Conservation (phyloP, 2,329 filamentous ascomycete genomes). For the Exophiala sp. region DNA sequence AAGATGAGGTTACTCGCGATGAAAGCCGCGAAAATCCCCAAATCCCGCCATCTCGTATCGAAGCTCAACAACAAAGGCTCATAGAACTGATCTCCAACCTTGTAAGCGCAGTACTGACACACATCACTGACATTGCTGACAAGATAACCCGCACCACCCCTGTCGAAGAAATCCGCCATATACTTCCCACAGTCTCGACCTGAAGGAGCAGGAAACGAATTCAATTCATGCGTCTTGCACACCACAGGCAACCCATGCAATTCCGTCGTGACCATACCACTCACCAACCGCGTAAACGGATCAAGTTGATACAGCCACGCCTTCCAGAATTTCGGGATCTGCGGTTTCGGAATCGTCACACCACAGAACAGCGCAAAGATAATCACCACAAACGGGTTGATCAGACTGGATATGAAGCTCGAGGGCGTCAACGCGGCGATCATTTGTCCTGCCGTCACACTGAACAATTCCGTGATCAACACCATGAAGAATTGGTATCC, state of each 20-base stretch:
- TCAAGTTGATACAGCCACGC: constrained; percentile 79
- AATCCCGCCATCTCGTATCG: constrained; percentile 70
- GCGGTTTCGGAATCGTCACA: constrained; percentile 73
- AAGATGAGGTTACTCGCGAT: constrained; percentile 62
- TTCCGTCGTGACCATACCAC: constrained; percentile 75
- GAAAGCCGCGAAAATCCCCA: constrained; percentile 75
- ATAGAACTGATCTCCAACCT: constrained; percentile 77
- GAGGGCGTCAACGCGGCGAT: constrained; percentile 74
- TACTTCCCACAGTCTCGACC: constrained; percentile 71
- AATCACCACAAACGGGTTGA: constrained; percentile 80
- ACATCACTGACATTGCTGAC: constrained; percentile 60
- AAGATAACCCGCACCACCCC: constrained; percentile 69
- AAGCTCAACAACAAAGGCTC: constrained; percentile 63
- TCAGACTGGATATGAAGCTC: constrained; percentile 72
- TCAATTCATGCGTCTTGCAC: constrained; percentile 62
- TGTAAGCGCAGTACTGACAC: constrained; percentile 81
- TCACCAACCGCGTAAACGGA: constrained; percentile 77
- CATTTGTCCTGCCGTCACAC: constrained; percentile 73
- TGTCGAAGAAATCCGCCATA: constrained; percentile 66
- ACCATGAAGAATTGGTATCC: constrained; percentile 87
- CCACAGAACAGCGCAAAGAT: constrained; percentile 83
- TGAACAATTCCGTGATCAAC: constrained; percentile 78
- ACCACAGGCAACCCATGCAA: constrained; percentile 63
- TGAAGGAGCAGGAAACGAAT: constrained; percentile 63
- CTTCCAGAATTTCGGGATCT: constrained; percentile 76